phyloP scores from a whole-genome alignment of 1,284 basidiomycete genomes.

The Rhodotorula sp. region DNA sequence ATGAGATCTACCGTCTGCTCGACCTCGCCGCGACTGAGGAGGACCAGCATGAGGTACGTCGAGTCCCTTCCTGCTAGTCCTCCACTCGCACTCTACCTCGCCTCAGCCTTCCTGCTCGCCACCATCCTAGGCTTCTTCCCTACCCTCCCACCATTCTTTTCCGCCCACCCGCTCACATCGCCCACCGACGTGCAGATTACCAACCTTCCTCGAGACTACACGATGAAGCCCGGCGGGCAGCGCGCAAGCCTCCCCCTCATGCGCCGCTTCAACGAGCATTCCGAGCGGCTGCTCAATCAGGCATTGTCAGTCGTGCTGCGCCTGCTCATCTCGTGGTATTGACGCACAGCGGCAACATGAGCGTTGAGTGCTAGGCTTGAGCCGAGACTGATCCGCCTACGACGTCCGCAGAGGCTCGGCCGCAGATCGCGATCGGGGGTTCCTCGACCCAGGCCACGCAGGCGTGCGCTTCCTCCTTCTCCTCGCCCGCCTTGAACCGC shows the following conservation, averaged over 20 bases:
- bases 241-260: conserved; percentile 86
- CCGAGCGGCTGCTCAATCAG: conserved; percentile 74
- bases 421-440: conserved; percentile 12
- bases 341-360: too few species aligned
- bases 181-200: conserved; percentile 63
- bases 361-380: too few species aligned
- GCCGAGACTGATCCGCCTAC: neutral
- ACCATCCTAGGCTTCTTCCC: neutral
- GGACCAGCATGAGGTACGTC: conserved; percentile 79
- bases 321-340: neutral
- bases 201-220: conserved; percentile 76
- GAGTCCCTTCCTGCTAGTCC: neutral
- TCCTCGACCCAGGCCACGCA: conserved; percentile 39
- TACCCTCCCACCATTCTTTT: neutral
- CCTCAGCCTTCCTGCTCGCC: too few species aligned
- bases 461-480: conserved; percentile 39
- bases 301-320: conserved; percentile 45
- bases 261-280: conserved; percentile 96
- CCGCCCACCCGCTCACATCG: neutral
- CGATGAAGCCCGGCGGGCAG: conserved; percentile 93
- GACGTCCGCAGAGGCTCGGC: neutral
- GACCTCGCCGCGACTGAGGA: conserved; percentile 85
- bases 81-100: too few species aligned
- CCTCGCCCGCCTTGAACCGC: neutral
- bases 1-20: conserved; percentile 74